These are phyloP conservation scores for Heterobasidion occidentale DNA, from an alignment of 1,284 basidiomycete genomes.

Conservation along the genomic window DNA sequence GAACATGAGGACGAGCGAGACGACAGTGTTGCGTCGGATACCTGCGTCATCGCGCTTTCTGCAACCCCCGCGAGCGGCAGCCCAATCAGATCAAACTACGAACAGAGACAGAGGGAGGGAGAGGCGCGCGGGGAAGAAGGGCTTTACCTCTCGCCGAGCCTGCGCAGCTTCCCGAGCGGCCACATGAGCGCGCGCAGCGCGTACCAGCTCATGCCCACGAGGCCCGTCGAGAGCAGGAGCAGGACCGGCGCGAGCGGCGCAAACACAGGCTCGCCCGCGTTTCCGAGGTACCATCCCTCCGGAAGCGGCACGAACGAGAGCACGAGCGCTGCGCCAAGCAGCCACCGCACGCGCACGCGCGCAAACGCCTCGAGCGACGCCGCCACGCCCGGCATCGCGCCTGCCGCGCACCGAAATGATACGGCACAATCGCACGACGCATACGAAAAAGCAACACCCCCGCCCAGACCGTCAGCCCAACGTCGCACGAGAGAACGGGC, in stretches of 20 bases:
- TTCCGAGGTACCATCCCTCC: constrained; percentile 47
- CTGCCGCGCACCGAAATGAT: constrained; percentile 18
- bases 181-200: constrained; percentile 36
- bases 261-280: constrained; percentile 40
- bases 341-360: constrained; percentile 28
- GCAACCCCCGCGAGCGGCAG: not conserved
- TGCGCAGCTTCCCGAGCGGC: constrained; percentile 28
- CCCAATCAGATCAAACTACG: too few species aligned
- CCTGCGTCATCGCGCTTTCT: constrained; percentile 3
- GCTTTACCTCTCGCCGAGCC: constrained; percentile 10
- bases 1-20: constrained; percentile 59
- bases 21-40: constrained; percentile 17
- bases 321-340: constrained; percentile 35
- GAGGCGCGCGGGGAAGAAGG: too few species aligned
- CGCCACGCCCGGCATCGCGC: constrained; percentile 34
- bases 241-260: constrained; percentile 46
- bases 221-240: constrained; percentile 47
- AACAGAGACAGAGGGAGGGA: not conserved
- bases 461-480: too few species aligned
- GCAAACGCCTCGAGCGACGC: constrained; percentile 40
- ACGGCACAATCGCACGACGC: not conserved
- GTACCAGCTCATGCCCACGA: constrained; percentile 55
- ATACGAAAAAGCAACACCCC: not conserved
- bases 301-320: constrained; percentile 53
- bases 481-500: too few species aligned